A percentile compares a stretch with the other conserved stretches of the same genome.
These are phyloP conservation scores for Fusarium sp. DNA, from an alignment of 2,329 filamentous ascomycete species.

Conservation along the genomic window DNA sequence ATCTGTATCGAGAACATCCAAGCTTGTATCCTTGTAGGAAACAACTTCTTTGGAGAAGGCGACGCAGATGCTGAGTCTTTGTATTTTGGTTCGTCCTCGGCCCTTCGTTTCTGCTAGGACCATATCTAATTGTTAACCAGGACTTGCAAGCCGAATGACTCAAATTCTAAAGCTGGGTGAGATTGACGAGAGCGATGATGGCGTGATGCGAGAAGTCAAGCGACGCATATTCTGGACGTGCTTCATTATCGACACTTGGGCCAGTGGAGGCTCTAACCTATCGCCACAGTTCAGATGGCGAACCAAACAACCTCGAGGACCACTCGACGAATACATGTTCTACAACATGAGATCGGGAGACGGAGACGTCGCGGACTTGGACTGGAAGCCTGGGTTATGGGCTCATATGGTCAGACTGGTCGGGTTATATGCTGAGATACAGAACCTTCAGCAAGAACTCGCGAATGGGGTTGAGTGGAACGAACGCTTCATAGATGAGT, in stretches of 20 bases:
- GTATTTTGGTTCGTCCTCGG: conserved; percentile 43
- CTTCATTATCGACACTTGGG: conserved; percentile 49
- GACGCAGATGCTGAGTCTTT: conserved; percentile 46
- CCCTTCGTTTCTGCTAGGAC: fast-evolving
- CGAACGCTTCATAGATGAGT: conserved; percentile 39
- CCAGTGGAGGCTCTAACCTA: conserved; percentile 44
- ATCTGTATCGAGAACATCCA: conserved; percentile 48
- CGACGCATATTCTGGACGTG: conserved; percentile 47
- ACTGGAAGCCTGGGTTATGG: conserved; percentile 46
- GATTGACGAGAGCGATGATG: conserved; percentile 31
- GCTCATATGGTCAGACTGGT: conserved; percentile 46
- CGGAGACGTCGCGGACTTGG: conserved; percentile 10
- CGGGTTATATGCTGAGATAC: conserved; percentile 46
- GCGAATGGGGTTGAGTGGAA: conserved; percentile 44
- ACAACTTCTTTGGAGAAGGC: conserved; percentile 44
- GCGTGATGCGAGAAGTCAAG: conserved; percentile 44
- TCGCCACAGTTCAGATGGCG: conserved; percentile 41
- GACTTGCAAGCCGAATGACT: conserved; percentile 47
- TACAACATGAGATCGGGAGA: conserved; percentile 39
- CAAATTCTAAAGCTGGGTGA: conserved; percentile 44
- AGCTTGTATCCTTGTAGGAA: conserved; percentile 46
- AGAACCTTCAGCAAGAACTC: conserved; percentile 44
- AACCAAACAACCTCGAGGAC: conserved; percentile 24
- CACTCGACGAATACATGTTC: conserved; percentile 45
- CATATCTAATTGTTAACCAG: conserved; percentile 6